These are phyloP conservation scores for Sanghuangporus baumii DNA, from an alignment of 1,284 basidiomycete species.

Conservation along the genomic window DNA sequence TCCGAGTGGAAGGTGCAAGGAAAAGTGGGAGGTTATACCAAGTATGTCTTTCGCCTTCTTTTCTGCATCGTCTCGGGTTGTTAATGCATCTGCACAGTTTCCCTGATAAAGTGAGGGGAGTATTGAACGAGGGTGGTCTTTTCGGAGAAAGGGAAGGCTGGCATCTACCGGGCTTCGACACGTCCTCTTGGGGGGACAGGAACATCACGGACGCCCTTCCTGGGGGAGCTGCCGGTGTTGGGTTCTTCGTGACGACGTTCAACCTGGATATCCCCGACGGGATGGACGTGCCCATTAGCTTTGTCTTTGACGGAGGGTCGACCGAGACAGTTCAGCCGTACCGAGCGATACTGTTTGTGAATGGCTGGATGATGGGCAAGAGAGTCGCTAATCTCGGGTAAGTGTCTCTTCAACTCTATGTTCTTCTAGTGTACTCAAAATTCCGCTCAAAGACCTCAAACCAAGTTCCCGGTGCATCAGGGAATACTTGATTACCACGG, in stretches of 20 bases:
- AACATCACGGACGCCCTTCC: slow-evolving; percentile 54
- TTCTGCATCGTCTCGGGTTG: neutral
- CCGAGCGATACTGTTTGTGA: slow-evolving; percentile 68
- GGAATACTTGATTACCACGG: slow-evolving; percentile 71
- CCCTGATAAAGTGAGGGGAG: slow-evolving; percentile 61
- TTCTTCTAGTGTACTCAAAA: neutral
- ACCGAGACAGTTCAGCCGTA: slow-evolving; percentile 51
- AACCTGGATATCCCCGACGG: slow-evolving; percentile 51
- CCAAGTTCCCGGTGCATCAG: slow-evolving; percentile 72
- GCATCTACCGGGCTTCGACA: slow-evolving; percentile 75
- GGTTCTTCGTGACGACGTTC: slow-evolving; percentile 76
- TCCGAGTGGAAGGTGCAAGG: slow-evolving; percentile 77
- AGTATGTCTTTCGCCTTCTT: slow-evolving; percentile 31
- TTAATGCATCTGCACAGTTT: slow-evolving; percentile 34
- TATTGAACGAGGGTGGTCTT: slow-evolving; percentile 78
- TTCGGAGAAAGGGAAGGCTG: slow-evolving; percentile 75
- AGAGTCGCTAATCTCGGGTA: slow-evolving; percentile 66
- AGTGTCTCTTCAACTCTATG: neutral
- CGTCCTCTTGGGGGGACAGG: slow-evolving; percentile 51
- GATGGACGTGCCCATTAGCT: slow-evolving; percentile 60
- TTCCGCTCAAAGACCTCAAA: slow-evolving; percentile 51
- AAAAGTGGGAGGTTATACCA: slow-evolving; percentile 69
- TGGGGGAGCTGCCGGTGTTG: slow-evolving; percentile 52
- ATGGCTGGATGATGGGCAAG: slow-evolving; percentile 87
- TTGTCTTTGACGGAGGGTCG: slow-evolving; percentile 46